phyloP scores from a whole-genome alignment of 495 filamentous ascomycete genomes.

The Aspergillus ellipticus region DNA sequence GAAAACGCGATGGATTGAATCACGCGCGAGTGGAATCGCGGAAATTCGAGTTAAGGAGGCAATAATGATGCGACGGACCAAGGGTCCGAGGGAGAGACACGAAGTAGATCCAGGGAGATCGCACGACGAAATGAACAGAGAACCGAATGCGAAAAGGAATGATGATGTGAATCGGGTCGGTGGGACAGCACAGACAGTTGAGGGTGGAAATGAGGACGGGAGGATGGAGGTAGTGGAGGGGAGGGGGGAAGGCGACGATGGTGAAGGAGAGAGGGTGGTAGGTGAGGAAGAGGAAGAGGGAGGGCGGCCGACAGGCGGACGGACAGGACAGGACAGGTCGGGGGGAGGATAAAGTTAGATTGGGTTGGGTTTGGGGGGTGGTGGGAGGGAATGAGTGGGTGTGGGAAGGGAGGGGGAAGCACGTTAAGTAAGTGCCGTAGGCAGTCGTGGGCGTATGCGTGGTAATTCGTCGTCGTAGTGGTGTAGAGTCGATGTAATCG shows the following conservation, averaged over 20 bases:
- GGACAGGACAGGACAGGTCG: conserved; percentile 21
- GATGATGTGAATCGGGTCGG: conserved; percentile 10
- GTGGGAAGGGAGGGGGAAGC: conserved; percentile 6
- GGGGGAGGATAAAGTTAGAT: conserved; percentile 19
- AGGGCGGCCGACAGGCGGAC: conserved; percentile 11
- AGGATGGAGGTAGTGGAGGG: conserved; percentile 16
- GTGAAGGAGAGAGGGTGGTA: conserved; percentile 15
- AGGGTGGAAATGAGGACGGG: conserved; percentile 13
- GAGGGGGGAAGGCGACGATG: conserved; percentile 18
- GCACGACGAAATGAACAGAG: conserved; percentile 5
- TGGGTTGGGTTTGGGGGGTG: conserved; percentile 10
- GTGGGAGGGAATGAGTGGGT: neutral
- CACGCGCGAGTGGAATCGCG: conserved; percentile 1
- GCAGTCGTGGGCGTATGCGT: neutral
- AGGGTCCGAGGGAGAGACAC: conserved; percentile 18
- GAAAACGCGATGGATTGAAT: neutral
- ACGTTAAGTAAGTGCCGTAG: conserved; percentile 4
- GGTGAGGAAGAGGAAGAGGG: conserved; percentile 23
- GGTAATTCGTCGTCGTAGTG: neutral
- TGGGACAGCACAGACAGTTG: conserved; percentile 13
- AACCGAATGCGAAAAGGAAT: conserved; percentile 10
- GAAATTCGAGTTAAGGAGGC: conserved; percentile 11
- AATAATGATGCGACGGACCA: conserved; percentile 21
- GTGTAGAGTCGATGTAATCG: neutral
- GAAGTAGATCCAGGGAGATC: conserved; percentile 6